These are phyloP conservation scores for Platanthera zijinensis DNA, from an alignment of 106 monocot genomes.

Conservation along the genomic window DNA sequence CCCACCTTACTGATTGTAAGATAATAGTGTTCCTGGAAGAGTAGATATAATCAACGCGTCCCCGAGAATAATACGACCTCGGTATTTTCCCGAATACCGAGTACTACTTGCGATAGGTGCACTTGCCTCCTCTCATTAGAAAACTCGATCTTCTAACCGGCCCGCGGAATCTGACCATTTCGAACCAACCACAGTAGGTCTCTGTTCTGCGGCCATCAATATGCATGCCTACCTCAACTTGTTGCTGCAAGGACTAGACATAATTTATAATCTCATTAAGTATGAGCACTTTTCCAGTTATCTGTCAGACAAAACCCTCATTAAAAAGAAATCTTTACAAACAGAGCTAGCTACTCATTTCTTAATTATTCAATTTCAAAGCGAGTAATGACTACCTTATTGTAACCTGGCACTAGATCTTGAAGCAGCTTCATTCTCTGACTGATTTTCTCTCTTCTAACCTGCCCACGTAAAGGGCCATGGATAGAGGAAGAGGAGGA, in stretches of 20 bases:
- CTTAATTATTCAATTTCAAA: background rate
- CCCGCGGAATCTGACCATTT: too few species aligned
- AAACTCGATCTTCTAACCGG: too few species aligned
- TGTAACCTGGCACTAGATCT: too few species aligned
- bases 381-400: constrained; percentile 19
- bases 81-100: too few species aligned
- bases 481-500: background rate
- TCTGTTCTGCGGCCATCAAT: too few species aligned
- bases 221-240: constrained; percentile 54
- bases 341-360: background rate
- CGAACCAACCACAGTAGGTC: too few species aligned
- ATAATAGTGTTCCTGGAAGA: too few species aligned
- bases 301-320: constrained; percentile 16
- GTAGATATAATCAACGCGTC: too few species aligned
- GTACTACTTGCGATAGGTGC: too few species aligned
- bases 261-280: constrained; percentile 64
- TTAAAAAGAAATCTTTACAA: background rate
- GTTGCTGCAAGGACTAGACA: constrained; percentile 51
- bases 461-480: constrained; percentile 18
- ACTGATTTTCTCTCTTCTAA: constrained; percentile 75
- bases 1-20: too few species aligned
- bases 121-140: too few species aligned
- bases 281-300: constrained; percentile 55
- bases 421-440: constrained; percentile 90
- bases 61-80: too few species aligned